Base-by-base conservation (phyloP, 2,329 filamentous ascomycete species). In the Helotiales sp. region DNA sequence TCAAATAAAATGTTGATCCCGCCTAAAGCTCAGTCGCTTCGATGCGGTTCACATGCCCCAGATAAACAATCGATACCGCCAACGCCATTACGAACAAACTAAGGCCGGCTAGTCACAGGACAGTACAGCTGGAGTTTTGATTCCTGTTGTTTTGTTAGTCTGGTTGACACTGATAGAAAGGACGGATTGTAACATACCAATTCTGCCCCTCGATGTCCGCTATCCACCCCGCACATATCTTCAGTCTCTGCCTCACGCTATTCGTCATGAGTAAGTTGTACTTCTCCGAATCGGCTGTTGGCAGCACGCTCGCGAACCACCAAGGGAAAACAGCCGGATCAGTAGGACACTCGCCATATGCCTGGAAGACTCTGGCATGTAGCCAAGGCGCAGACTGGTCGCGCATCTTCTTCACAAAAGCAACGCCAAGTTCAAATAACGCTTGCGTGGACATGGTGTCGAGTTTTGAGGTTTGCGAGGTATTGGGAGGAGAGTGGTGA, bases 291-390 rank as follows among this genome's bases (percentile, higher is more conserved):
- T 96, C 91, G 15, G 86, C 85, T 43, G 96, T 88, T 0, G 93
- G 93, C 13, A 97, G 79, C 22, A 96, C 89, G 75, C 88, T 92
- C 10, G 91, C 93, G 72, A 97, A 91, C 94, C 94, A 97, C 85
- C 93, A 97, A 0, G 93, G 92, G 72, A 97, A 96, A 1, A 87
- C 78, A 2, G 89, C 89, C 0, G 93, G 89, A 74, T 97, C 92
- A 17, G 70, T 61, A 0, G 93, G 93, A 22, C 90, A 90, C 66
- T 91, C 87, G 13, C 93, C 93, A 71, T 95, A 96, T 6, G 91
- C 88, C 34, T 87, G 81, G 32, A 94, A 81, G 37, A 94, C 89
- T 8, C 90, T 86, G 47, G 89, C 85, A 64, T 91, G 87, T 30
- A 96, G 82, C 93, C 93, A 97, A 0, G 86, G 85, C 0, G 89